Conservation (phyloP, 2,329 filamentous ascomycete genomes). For the Arthrobotrys entomopaga region DNA sequence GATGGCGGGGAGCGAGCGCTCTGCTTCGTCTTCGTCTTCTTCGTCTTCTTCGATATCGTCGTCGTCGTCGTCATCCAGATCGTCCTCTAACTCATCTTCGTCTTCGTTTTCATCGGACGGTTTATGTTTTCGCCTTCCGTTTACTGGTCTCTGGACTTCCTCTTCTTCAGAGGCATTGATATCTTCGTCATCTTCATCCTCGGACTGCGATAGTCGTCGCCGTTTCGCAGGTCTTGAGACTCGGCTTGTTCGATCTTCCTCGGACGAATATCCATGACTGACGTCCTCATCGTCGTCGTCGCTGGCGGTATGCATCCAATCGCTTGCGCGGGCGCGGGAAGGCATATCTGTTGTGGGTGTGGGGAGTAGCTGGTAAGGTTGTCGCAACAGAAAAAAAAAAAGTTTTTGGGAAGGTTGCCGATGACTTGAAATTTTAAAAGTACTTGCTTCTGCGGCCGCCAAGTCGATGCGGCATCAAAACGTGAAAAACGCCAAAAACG, state of each 20-base stretch:
- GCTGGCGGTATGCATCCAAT: slow-evolving; percentile 48
- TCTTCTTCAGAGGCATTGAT: slow-evolving; percentile 38
- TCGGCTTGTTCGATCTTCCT: slow-evolving; percentile 39
- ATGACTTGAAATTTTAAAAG: not conserved
- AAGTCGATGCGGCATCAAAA: slow-evolving; percentile 14
- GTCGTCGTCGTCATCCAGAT: slow-evolving; percentile 59
- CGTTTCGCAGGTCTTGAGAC: slow-evolving; percentile 47
- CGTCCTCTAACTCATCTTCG: slow-evolving; percentile 55
- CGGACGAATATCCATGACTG: slow-evolving; percentile 28
- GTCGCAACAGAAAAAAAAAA: slow-evolving; percentile 10
- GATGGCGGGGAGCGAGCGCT: slow-evolving; percentile 56
- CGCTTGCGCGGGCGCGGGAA: slow-evolving; percentile 48
- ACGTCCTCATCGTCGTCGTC: slow-evolving; percentile 34
- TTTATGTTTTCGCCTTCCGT: slow-evolving; percentile 29
- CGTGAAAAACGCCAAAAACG: not conserved
- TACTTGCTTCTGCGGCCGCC: slow-evolving; percentile 19
- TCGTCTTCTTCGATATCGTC: slow-evolving; percentile 53
- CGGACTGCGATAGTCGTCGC: slow-evolving; percentile 45
- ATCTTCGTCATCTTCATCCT: slow-evolving; percentile 36
- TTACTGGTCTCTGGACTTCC: slow-evolving; percentile 43
- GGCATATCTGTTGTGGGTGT: slow-evolving; percentile 31
- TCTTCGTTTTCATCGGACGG: slow-evolving; percentile 17
- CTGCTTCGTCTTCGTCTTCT: slow-evolving; percentile 57
- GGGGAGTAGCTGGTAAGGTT: not conserved
- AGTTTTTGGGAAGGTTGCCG: not conserved